A percentile compares a stretch with the other conserved stretches of the same genome.
phyloP scores from a whole-genome alignment of 2,329 filamentous ascomycete genomes.

The Phialocephala sp. region DNA sequence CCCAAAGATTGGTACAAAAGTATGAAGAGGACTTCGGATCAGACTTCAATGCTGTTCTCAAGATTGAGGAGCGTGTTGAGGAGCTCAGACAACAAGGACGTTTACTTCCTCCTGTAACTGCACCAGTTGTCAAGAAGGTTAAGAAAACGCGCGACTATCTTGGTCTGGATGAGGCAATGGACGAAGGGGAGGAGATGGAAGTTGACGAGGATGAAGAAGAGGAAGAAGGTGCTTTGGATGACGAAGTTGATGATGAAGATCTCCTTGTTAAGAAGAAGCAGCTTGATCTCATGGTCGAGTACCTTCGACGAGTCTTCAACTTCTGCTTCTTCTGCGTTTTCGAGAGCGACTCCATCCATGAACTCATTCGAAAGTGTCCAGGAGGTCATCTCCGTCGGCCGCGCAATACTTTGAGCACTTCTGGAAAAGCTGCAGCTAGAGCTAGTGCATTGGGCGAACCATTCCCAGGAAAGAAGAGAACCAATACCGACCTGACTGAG shows the following conservation, averaged over 20 bases:
- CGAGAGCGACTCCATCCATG: conserved; percentile 95
- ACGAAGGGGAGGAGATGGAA: conserved; percentile 68
- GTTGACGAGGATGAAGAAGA: conserved; percentile 81
- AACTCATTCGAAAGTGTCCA: conserved; percentile 93
- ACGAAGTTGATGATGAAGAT: conserved; percentile 90
- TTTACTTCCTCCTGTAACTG: conserved; percentile 69
- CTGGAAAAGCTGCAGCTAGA: conserved; percentile 82
- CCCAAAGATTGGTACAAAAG: conserved; percentile 80
- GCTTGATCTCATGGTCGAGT: conserved; percentile 93
- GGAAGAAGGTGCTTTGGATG: conserved; percentile 66
- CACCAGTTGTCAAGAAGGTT: conserved; percentile 62
- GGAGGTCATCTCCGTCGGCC: conserved; percentile 96
- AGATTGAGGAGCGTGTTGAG: conserved; percentile 87
- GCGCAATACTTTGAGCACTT: conserved; percentile 79
- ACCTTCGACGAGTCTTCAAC: conserved; percentile 94
- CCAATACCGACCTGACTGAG: conserved; percentile 53
- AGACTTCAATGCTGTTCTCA: conserved; percentile 76
- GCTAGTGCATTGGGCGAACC: conserved; percentile 83
- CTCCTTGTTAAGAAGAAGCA: conserved; percentile 94
- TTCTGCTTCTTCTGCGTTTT: conserved; percentile 99
- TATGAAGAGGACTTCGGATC: conserved; percentile 84
- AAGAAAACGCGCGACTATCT: conserved; percentile 64
- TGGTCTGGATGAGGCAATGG: conserved; percentile 65
- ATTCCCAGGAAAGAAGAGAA: conserved; percentile 83
- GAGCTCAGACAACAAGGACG: conserved; percentile 77